Evolutionary conservation across 768 basidiomycete genomes (phyloP).

Genomic region (Termitomyces heimii): DNA sequence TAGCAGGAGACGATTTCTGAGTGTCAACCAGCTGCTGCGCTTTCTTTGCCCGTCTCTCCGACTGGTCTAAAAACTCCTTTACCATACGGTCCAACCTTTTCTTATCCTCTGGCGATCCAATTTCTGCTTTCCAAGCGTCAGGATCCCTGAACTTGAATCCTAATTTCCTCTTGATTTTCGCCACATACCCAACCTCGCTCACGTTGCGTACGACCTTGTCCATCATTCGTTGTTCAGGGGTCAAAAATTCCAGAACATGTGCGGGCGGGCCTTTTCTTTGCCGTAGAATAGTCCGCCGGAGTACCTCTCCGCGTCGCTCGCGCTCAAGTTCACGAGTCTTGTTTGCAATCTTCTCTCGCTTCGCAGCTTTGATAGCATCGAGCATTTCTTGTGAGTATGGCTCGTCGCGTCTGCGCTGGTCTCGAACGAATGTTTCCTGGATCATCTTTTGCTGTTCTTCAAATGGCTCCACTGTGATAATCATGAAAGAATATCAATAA

Average conservation of each 20-base stretch:
- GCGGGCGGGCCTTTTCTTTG: slow-evolving; percentile 57
- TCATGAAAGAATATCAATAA: not conserved
- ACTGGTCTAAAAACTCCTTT: slow-evolving; percentile 21
- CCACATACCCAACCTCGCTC: slow-evolving; percentile 69
- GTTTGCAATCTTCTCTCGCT: slow-evolving; percentile 54
- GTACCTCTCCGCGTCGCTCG: slow-evolving; percentile 60
- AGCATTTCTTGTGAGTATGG: slow-evolving; percentile 46
- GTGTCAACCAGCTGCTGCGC: not conserved
- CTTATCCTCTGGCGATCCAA: slow-evolving; percentile 22
- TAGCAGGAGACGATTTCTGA: not conserved
- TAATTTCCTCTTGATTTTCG: slow-evolving; percentile 49
- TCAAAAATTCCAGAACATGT: slow-evolving; percentile 49
- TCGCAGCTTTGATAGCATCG: slow-evolving; percentile 45
- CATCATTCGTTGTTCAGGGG: slow-evolving; percentile 34
- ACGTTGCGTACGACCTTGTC: slow-evolving; percentile 48
- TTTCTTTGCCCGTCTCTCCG: slow-evolving; percentile 16
- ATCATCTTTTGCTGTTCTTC: slow-evolving; percentile 24
- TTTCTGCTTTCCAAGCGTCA: slow-evolving; percentile 29
- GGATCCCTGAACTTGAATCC: slow-evolving; percentile 44
- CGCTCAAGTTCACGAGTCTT: slow-evolving; percentile 57
- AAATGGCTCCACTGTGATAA: slow-evolving; percentile 31
- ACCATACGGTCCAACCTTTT: slow-evolving; percentile 20
- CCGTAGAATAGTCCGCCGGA: slow-evolving; percentile 39
- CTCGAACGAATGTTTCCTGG: slow-evolving; percentile 27
- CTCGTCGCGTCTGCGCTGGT: slow-evolving; percentile 32